These are phyloP conservation scores for Corallochytrium limacisporum DNA, from an alignment of 78 protist genomes.

Conservation along the genomic window DNA sequence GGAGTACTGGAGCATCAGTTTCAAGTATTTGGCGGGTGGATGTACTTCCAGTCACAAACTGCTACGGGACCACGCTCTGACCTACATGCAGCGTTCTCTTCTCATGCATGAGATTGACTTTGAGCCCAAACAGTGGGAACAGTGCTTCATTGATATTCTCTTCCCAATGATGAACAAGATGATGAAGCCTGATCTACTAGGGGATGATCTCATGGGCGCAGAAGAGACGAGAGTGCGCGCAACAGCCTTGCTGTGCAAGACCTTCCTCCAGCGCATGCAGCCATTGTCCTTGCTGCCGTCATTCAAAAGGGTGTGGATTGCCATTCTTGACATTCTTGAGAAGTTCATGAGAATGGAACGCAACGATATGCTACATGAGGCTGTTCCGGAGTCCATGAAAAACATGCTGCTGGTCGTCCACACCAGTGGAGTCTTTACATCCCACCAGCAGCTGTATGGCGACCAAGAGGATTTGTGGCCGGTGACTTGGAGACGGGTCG, in stretches of 20 bases:
- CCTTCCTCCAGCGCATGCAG: constrained; percentile 16
- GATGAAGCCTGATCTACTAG: constrained; percentile 1
- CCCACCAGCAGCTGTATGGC: too few species aligned
- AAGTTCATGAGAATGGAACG: not conserved
- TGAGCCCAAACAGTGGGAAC: constrained; percentile 7
- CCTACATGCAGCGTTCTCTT: constrained; percentile 3
- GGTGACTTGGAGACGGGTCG: too few species aligned
- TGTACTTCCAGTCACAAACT: too few species aligned
- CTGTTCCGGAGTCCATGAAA: constrained; percentile 43
- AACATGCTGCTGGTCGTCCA: constrained; percentile 45
- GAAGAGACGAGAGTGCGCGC: constrained; percentile 21
- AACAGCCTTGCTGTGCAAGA: constrained; percentile 29
- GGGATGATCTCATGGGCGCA: not conserved
- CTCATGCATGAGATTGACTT: not conserved
- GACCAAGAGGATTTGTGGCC: too few species aligned
- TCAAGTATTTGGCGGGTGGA: too few species aligned
- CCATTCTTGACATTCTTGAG: constrained; percentile 1
- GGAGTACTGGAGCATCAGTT: too few species aligned
- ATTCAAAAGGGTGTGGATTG: constrained; percentile 14
- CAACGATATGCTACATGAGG: constrained; percentile 1
- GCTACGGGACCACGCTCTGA: too few species aligned
- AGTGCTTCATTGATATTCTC: constrained; percentile 3
- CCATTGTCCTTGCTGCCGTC: not conserved
- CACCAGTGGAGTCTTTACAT: constrained; percentile 9
- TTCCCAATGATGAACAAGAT: constrained; percentile 13